These are phyloP conservation scores for Yamadazyma oceani DNA, from an alignment of 1,139 yeast genomes.

Conservation along the genomic window DNA sequence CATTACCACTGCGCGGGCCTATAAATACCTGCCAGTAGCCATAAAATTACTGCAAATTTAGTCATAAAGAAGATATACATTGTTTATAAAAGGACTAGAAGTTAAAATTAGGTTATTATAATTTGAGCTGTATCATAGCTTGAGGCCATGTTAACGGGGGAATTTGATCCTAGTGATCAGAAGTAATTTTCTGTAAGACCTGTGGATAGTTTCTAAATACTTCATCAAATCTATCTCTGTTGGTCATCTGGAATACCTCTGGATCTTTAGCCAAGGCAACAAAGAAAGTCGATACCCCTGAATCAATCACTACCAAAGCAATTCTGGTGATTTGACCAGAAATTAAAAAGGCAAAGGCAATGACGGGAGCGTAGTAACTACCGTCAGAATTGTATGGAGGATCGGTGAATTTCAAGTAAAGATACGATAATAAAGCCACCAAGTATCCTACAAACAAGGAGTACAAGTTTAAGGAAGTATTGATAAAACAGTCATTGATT, in stretches of 20 bases:
- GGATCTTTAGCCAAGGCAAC: constrained; percentile 88
- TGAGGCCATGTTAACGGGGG: too few species aligned
- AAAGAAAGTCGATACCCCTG: constrained; percentile 85
- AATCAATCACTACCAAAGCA: constrained; percentile 69
- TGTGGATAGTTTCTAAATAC: constrained; percentile 74
- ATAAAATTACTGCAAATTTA: too few species aligned
- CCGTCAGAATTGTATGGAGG: constrained; percentile 72
- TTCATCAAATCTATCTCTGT: constrained; percentile 74
- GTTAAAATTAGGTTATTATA: too few species aligned
- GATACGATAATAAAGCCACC: constrained; percentile 65
- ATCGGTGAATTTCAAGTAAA: constrained; percentile 69
- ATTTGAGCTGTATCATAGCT: too few species aligned
- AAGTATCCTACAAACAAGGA: constrained; percentile 69
- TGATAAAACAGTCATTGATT: constrained; percentile 80
- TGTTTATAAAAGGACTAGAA: too few species aligned
- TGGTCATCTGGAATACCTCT: constrained; percentile 73
- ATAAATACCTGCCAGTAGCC: too few species aligned
- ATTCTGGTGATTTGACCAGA: constrained; percentile 77
- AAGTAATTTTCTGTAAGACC: constrained; percentile 56
- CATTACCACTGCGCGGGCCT: too few species aligned
- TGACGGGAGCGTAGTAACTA: constrained; percentile 69
- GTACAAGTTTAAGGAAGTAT: constrained; percentile 72
- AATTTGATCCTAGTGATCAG: constrained; percentile 38
- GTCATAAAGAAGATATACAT: too few species aligned
- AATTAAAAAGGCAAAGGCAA: constrained; percentile 76